phyloP scores from a whole-genome alignment of 2,329 filamentous ascomycete genomes.

The Fulvia fulva region DNA sequence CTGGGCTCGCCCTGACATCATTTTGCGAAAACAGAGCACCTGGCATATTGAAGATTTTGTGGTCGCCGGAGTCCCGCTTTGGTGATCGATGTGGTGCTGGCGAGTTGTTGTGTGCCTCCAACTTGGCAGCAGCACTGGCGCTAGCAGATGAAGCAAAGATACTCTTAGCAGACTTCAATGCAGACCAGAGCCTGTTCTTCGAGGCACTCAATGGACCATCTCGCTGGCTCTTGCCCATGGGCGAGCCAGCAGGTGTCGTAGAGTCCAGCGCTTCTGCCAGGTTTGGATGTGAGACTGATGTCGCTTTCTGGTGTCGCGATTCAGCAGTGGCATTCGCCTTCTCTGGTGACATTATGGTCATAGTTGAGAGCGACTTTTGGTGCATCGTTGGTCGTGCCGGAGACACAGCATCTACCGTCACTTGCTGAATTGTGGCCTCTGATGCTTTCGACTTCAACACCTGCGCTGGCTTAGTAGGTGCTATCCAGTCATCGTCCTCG shows the following conservation, averaged over 20 bases:
- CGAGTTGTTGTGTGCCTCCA: conserved; percentile 44
- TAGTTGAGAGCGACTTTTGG: conserved; percentile 35
- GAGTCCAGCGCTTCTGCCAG: conserved; percentile 37
- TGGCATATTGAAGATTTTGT: conserved; percentile 31
- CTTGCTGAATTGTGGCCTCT: conserved; percentile 10
- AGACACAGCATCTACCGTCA: conserved; percentile 34
- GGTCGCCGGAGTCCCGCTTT: conserved; percentile 13
- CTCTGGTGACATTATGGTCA: conserved; percentile 45
- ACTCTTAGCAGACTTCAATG: conserved; percentile 80
- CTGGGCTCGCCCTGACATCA: conserved; percentile 23
- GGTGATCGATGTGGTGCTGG: conserved; percentile 19
- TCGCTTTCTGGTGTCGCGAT: conserved; percentile 53
- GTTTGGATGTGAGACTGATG: conserved; percentile 42
- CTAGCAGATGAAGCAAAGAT: conserved; percentile 73
- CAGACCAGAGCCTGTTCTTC: conserved; percentile 87
- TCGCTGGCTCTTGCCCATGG: conserved; percentile 48
- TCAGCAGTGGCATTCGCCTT: conserved; percentile 34
- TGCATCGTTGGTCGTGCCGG: conserved; percentile 33
- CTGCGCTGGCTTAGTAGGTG: conserved; percentile 38
- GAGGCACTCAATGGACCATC: conserved; percentile 87
- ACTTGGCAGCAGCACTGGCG: conserved; percentile 55
- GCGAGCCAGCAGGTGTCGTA: conserved; percentile 57
- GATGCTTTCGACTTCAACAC: conserved; percentile 10
- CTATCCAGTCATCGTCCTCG: conserved; percentile 59
- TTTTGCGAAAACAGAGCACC: conserved; percentile 31